Percentiles rank a stretch among this genome's conserved stretches.
Conservation (phyloP, 1,139 yeast genomes). For the Taiozyma sp. region DNA sequence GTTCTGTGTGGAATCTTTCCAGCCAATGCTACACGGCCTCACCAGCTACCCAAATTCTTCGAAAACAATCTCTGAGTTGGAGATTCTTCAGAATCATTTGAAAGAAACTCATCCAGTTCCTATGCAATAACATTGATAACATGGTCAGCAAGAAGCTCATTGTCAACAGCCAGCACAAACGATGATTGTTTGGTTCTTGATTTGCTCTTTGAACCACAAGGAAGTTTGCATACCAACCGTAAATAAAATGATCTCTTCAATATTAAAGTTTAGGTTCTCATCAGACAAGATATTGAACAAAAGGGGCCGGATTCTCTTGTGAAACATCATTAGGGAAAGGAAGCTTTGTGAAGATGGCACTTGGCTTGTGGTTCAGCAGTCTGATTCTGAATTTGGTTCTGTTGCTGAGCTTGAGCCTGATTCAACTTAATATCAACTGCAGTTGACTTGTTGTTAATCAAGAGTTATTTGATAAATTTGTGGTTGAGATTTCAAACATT, state of each 20-base stretch:
- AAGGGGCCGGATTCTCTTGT: conserved; percentile 80
- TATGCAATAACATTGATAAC: conserved; percentile 58
- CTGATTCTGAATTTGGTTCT: conserved; percentile 3
- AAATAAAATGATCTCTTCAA: conserved; percentile 66
- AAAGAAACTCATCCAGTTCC: conserved; percentile 49
- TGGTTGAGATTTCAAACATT: conserved; percentile 75
- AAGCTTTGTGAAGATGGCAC: conserved; percentile 11
- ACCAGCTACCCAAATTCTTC: conserved; percentile 89
- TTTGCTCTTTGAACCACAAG: conserved; percentile 86
- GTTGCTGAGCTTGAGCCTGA: conserved; percentile 12
- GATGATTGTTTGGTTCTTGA: conserved; percentile 90
- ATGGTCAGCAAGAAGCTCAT: conserved; percentile 53
- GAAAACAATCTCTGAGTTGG: conserved; percentile 67
- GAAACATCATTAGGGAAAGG: conserved; percentile 24
- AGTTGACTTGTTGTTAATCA: conserved; percentile 45
- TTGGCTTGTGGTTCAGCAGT: conserved; percentile 3
- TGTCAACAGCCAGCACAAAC: conserved; percentile 53
- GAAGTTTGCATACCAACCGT: conserved; percentile 80
- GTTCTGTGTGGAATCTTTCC: conserved; percentile 74
- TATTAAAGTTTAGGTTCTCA: conserved; percentile 58
- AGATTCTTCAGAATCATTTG: conserved; percentile 55
- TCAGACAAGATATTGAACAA: conserved; percentile 80
- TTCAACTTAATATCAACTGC: conserved; percentile 16
- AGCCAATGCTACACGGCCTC: conserved; percentile 78
- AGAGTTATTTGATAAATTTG: conserved; percentile 73